A percentile compares a stretch with the other conserved stretches of the same genome.
phyloP scores from a whole-genome alignment of 148 eudicot genomes.

The Rhododendron molle region DNA sequence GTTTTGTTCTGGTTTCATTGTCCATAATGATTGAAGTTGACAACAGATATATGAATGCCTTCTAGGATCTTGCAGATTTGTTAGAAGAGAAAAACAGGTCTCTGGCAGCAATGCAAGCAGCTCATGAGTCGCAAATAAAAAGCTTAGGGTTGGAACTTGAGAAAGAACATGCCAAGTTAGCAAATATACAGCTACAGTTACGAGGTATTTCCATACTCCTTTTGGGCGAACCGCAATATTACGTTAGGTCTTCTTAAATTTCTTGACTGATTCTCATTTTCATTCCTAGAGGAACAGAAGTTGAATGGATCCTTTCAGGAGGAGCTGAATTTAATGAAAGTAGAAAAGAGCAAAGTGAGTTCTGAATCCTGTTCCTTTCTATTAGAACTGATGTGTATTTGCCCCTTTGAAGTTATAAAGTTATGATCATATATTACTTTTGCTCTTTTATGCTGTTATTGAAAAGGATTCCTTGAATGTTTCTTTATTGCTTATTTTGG shows the following conservation, averaged over 20 bases:
- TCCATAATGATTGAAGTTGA: conserved; percentile 33
- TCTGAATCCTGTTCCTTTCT: background rate
- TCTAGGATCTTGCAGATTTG: conserved; percentile 88
- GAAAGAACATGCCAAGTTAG: conserved; percentile 50
- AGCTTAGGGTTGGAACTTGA: conserved; percentile 51
- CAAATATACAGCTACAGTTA: conserved; percentile 45
- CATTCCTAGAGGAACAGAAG: conserved; percentile 68
- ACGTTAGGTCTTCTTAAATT: background rate
- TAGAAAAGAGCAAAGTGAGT: conserved; percentile 63
- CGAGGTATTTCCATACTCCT: conserved; percentile 43
- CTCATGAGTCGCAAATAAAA: conserved; percentile 57
- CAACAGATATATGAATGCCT: conserved; percentile 38
- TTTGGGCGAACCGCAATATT: background rate
- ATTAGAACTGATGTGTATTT: background rate
- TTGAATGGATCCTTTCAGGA: conserved; percentile 46
- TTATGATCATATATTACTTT: background rate
- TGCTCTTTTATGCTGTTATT: background rate
- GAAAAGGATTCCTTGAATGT: background rate
- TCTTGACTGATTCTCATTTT: conserved; percentile 19
- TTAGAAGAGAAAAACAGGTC: conserved; percentile 71
- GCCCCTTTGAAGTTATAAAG: background rate
- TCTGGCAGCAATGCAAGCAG: conserved; percentile 53
- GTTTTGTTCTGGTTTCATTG: background rate
- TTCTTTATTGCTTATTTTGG: background rate
- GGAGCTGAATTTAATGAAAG: conserved; percentile 54